Percentiles rank a stretch among this genome's conserved stretches.
phyloP scores from a whole-genome alignment of 2,329 filamentous ascomycete species.

The Parasarocladium wereldwijsianum region DNA sequence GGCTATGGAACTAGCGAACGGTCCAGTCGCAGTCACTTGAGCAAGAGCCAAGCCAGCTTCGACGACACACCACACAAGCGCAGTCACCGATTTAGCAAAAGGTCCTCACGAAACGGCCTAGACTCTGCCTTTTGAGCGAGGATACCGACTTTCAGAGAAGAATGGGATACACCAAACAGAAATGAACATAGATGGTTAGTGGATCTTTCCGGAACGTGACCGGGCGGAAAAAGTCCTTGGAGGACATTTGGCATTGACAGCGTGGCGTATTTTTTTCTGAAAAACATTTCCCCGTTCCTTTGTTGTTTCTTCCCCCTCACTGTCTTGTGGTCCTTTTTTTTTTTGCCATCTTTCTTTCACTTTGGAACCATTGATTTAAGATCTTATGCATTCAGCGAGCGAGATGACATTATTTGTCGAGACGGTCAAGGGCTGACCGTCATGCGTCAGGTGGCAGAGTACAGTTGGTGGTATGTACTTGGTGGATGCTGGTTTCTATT shows the following conservation, averaged over 20 bases:
- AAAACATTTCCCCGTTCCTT: slow-evolving; percentile 5
- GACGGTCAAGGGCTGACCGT: slow-evolving; percentile 9
- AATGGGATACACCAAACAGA: too few species aligned
- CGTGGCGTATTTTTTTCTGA: slow-evolving; percentile 3
- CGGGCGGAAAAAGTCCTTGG: too few species aligned
- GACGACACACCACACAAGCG: slow-evolving; percentile 37
- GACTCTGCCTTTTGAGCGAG: slow-evolving; percentile 63
- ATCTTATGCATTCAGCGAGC: slow-evolving; percentile 1
- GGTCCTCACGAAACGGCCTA: slow-evolving; percentile 88
- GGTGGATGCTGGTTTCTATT: too few species aligned
- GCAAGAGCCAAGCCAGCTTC: slow-evolving; percentile 40
- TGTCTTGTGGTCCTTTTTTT: too few species aligned
- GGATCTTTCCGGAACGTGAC: too few species aligned
- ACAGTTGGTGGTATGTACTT: too few species aligned
- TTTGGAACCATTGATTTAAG: slow-evolving; percentile 5
- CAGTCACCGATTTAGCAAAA: slow-evolving; percentile 64
- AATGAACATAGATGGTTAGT: too few species aligned
- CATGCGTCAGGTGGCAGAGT: slow-evolving; percentile 6
- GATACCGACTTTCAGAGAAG: background rate
- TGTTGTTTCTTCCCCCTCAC: too few species aligned
- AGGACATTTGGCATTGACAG: slow-evolving; percentile 4
- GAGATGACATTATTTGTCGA: background rate
- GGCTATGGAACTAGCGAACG: slow-evolving; percentile 33
- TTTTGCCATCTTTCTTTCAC: slow-evolving; percentile 11
- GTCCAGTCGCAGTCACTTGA: slow-evolving; percentile 40